Evolutionary conservation across 108 stramenopile genomes (phyloP).

Genomic region (Epithemia pelagica): DNA sequence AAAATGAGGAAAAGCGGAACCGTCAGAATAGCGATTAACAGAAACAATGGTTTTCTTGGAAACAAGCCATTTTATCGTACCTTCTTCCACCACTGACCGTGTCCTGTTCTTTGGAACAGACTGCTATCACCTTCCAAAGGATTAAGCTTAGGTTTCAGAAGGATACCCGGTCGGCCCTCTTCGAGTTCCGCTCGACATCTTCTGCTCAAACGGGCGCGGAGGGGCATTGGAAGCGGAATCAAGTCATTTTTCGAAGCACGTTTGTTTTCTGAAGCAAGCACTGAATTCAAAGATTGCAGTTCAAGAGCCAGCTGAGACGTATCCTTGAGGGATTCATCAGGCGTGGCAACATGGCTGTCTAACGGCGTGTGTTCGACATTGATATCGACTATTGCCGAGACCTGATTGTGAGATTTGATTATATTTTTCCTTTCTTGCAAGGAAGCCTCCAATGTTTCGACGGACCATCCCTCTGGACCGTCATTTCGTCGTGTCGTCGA

Average conservation of each 20-base stretch:
- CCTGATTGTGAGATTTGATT: background rate
- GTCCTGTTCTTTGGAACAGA: constrained; percentile 50
- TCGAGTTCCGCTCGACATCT: constrained; percentile 72
- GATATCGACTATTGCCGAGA: background rate
- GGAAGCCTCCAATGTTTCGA: constrained; percentile 51
- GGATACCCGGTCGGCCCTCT: constrained; percentile 73
- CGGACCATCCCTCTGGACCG: constrained; percentile 39
- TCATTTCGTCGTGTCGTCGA: constrained; percentile 10
- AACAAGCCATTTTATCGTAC: constrained; percentile 16
- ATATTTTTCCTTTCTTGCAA: constrained; percentile 26
- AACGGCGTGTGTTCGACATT: background rate
- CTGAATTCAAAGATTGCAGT: constrained; percentile 15
- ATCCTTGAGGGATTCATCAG: background rate
- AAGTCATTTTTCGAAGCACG: constrained; percentile 9
- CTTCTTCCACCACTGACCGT: constrained; percentile 80
- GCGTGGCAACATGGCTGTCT: background rate
- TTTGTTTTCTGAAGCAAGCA: background rate
- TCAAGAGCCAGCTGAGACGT: constrained; percentile 8
- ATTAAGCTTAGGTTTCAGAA: constrained; percentile 84
- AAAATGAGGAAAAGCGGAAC: constrained; percentile 16
- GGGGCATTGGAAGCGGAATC: constrained; percentile 59
- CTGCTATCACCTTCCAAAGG: constrained; percentile 85
- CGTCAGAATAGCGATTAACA: no score
- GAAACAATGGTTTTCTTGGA: constrained; percentile 6
- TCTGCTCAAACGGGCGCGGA: constrained; percentile 52